Conservation (phyloP, 2,329 filamentous ascomycete species). For the Aureobasidium lini region DNA sequence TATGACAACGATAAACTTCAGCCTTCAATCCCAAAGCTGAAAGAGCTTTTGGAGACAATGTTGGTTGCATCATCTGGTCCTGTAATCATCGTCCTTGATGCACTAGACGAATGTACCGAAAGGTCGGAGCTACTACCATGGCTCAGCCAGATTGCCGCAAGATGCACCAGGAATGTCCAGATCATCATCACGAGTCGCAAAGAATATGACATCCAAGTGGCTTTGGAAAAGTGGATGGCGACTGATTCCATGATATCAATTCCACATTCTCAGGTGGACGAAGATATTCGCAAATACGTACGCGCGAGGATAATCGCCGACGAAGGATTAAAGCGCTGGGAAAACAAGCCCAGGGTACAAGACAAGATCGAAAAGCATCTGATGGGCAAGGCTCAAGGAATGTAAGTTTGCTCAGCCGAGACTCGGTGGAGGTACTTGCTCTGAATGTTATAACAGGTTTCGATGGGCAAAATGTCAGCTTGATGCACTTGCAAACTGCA, state of each 20-base stretch:
- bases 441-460: too few species aligned
- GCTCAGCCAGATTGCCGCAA: background rate
- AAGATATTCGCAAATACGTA: slow-evolving; percentile 3
- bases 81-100: background rate
- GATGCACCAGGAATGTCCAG: rapidly evolving
- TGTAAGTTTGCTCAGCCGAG: background rate
- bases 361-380: background rate
- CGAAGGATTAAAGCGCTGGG: background rate
- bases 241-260: background rate
- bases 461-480: background rate
- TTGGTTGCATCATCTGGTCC: background rate
- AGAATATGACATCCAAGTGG: background rate
- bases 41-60: background rate
- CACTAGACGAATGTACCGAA: background rate
- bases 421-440: too few species aligned
- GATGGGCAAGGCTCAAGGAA: background rate
- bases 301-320: background rate
- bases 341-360: background rate
- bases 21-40: background rate
- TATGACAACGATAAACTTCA: background rate
- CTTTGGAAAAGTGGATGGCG: background rate
- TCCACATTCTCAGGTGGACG: background rate
- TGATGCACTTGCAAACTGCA: background rate
- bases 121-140: background rate
- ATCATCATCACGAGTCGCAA: background rate